Evolutionary conservation across 2,329 filamentous ascomycete species (phyloP).

Genomic region (Helicocarpus griseus): DNA sequence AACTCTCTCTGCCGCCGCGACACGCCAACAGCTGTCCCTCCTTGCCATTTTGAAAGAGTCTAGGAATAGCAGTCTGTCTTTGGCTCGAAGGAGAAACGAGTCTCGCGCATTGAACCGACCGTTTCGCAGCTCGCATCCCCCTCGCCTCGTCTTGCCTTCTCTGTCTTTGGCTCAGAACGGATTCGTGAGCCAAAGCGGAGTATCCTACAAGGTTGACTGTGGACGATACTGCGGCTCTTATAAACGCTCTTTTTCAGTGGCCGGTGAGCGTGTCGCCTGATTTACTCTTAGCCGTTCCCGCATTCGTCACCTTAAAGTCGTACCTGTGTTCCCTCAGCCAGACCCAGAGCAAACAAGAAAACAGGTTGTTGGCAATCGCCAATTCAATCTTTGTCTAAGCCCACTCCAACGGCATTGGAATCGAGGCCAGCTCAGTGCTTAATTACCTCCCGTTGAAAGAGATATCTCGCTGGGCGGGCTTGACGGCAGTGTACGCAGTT

Average conservation of each 20-base stretch:
- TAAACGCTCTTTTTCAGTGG: background rate
- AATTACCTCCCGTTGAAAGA: too few relatives aligned
- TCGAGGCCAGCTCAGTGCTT: background rate
- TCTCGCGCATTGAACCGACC: too few relatives aligned
- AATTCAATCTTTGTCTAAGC: background rate
- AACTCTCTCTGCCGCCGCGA: background rate
- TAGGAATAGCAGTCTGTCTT: too few relatives aligned
- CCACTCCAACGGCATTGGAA: background rate
- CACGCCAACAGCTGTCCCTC: too few relatives aligned
- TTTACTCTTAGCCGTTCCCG: background rate
- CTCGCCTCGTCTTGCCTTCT: too few relatives aligned
- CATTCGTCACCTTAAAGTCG: background rate
- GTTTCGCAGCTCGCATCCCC: too few relatives aligned
- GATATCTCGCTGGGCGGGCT: background rate
- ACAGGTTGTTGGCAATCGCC: background rate
- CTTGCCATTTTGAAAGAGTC: too few relatives aligned
- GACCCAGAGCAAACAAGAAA: background rate
- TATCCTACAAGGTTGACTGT: background rate
- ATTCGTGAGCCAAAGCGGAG: background rate
- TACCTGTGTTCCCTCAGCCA: background rate
- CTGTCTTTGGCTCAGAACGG: too few relatives aligned
- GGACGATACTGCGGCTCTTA: background rate
- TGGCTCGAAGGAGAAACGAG: too few relatives aligned
- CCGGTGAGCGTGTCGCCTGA: background rate
- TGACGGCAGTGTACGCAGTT: background rate